Conservation (phyloP, 2,329 filamentous ascomycete species). For the Microdochium bolleyi region DNA sequence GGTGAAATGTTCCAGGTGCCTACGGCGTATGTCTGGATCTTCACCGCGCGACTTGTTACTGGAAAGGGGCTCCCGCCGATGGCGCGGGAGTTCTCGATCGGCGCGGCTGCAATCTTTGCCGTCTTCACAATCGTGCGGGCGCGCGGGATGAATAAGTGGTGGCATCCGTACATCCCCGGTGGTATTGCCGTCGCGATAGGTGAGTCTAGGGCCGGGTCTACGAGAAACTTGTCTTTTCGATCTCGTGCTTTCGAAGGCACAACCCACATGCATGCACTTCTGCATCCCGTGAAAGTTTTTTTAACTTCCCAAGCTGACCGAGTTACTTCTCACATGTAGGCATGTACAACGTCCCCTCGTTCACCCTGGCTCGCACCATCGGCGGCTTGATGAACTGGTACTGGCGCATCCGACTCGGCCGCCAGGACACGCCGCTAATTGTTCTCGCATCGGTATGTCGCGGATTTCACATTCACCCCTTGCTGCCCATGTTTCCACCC, state of each 20-base stretch:
- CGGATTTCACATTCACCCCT: slow-evolving; percentile 1
- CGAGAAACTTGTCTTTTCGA: no score
- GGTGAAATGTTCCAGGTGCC: slow-evolving; percentile 88
- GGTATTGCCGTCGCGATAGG: slow-evolving; percentile 94
- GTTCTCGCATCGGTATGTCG: slow-evolving; percentile 67
- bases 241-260: no score
- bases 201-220: no score
- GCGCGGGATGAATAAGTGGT: slow-evolving; percentile 43
- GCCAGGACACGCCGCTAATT: slow-evolving; percentile 68
- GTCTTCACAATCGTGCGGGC: slow-evolving; percentile 63
- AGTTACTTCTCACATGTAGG: no score
- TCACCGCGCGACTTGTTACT: slow-evolving; percentile 87
- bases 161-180: slow-evolving; percentile 75
- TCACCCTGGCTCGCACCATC: slow-evolving; percentile 80
- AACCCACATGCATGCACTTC: no score
- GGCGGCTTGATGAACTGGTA: slow-evolving; percentile 72
- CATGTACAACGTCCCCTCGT: slow-evolving; percentile 97
- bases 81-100: slow-evolving; percentile 72
- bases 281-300: no score
- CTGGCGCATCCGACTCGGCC: slow-evolving; percentile 52
- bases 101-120: slow-evolving; percentile 68
- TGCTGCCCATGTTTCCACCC: no score
- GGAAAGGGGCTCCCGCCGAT: slow-evolving; percentile 80
- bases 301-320: no score
- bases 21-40: slow-evolving; percentile 95